A percentile compares a stretch with the other conserved stretches of the same genome.
These are phyloP conservation scores for Aspergillus asperescens DNA, from an alignment of 495 filamentous ascomycete species.

Conservation along the genomic window DNA sequence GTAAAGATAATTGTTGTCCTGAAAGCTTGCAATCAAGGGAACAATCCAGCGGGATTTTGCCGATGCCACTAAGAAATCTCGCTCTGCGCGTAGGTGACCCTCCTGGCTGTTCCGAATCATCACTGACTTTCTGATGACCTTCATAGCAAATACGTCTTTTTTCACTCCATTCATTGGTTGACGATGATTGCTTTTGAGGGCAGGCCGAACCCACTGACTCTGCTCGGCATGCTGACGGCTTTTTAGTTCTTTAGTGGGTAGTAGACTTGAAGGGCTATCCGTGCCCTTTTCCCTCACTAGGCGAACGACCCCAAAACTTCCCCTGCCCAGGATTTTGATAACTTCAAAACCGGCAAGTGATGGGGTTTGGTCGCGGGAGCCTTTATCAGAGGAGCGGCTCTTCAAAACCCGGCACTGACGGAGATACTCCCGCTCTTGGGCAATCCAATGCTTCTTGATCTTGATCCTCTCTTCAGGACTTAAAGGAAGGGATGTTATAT, in stretches of 20 bases:
- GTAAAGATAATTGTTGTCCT: conserved; percentile 77
- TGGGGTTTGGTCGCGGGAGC: conserved; percentile 33
- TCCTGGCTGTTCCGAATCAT: conserved; percentile 90
- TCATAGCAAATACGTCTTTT: conserved; percentile 83
- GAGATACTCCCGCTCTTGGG: conserved; percentile 68
- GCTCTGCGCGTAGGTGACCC: conserved; percentile 83
- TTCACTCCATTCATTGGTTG: conserved; percentile 29
- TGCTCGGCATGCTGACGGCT: background rate
- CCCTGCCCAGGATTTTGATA: conserved; percentile 84
- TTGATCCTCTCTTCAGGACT: conserved; percentile 51
- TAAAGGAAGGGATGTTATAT: conserved; percentile 48
- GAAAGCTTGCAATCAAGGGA: conserved; percentile 80
- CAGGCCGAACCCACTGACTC: conserved; percentile 15
- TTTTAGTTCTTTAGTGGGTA: background rate
- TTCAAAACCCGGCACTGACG: conserved; percentile 69
- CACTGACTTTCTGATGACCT: conserved; percentile 85
- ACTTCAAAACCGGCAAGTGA: conserved; percentile 66
- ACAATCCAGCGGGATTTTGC: conserved; percentile 84
- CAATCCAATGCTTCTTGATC: conserved; percentile 53
- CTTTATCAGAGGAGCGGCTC: conserved; percentile 43
- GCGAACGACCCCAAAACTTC: conserved; percentile 88
- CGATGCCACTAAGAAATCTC: conserved; percentile 83
- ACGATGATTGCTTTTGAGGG: conserved; percentile 21
- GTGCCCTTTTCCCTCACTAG: conserved; percentile 64
- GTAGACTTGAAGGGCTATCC: background rate